These are phyloP conservation scores for Sordariomycetes sp. DNA, from an alignment of 2,329 filamentous ascomycete species.

Conservation along the genomic window DNA sequence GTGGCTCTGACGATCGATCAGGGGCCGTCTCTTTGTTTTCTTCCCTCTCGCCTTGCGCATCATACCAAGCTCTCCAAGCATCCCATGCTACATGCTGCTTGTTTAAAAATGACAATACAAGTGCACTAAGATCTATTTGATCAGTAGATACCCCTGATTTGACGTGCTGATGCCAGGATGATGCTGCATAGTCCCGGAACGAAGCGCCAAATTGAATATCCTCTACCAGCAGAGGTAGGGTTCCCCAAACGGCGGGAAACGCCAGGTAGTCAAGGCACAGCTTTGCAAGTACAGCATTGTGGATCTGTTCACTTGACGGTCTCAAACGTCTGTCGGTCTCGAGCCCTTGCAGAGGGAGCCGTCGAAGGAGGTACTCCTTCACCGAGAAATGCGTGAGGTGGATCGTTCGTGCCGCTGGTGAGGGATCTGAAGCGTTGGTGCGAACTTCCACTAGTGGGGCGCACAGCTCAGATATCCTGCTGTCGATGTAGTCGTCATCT, in stretches of 20 bases:
- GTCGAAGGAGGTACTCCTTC: background rate
- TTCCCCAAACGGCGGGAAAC: background rate
- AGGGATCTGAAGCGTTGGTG: rapidly evolving
- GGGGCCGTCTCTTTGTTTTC: too few relatives aligned
- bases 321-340: background rate
- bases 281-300: background rate
- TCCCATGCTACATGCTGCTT: background rate
- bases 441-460: slow-evolving; percentile 18
- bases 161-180: background rate
- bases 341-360: background rate
- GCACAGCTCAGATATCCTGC: slow-evolving; percentile 17
- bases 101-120: background rate
- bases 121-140: background rate
- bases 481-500: slow-evolving; percentile 17
- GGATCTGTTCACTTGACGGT: background rate
- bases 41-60: background rate
- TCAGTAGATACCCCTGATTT: background rate
- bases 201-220: background rate
- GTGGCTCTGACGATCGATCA: background rate
- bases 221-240: background rate
- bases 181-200: background rate
- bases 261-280: background rate
- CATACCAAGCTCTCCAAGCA: background rate
- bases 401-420: background rate
- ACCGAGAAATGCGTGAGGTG: slow-evolving; percentile 1